phyloP scores from a whole-genome alignment of 441 rosid species.

The Pelargonium fulgidum region DNA sequence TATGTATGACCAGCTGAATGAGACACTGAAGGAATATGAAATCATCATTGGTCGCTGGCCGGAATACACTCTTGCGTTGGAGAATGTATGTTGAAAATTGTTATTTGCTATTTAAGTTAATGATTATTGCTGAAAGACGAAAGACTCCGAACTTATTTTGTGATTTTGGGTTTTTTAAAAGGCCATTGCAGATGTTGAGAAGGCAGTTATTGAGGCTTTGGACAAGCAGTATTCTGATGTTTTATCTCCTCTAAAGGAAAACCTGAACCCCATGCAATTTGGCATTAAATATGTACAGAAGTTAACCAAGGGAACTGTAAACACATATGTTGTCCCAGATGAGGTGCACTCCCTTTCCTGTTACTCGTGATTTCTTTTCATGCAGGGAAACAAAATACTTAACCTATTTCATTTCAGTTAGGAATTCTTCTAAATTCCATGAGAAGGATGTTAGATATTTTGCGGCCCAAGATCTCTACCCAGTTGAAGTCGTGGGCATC shows the following conservation, averaged over 20 bases:
- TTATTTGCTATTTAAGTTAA: not conserved
- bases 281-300: slow-evolving; percentile 89
- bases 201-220: slow-evolving; percentile 81
- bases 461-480: slow-evolving; percentile 59
- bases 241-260: slow-evolving; percentile 79
- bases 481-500: slow-evolving; percentile 66
- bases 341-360: slow-evolving; percentile 44
- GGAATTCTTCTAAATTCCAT: slow-evolving; percentile 80
- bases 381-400: slow-evolving; percentile 11
- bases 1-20: slow-evolving; percentile 75
- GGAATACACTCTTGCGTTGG: slow-evolving; percentile 79
- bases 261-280: slow-evolving; percentile 72
- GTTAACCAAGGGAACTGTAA: slow-evolving; percentile 71
- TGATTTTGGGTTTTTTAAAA: slow-evolving; percentile 23
- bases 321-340: slow-evolving; percentile 69
- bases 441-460: slow-evolving; percentile 66
- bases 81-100: slow-evolving; percentile 53
- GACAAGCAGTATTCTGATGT: slow-evolving; percentile 96
- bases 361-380: slow-evolving; percentile 9
- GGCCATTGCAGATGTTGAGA: slow-evolving; percentile 96
- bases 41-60: slow-evolving; percentile 95
- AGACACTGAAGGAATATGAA: slow-evolving; percentile 70
- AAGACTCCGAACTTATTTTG: slow-evolving; percentile 6
- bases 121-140: not conserved
- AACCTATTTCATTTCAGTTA: slow-evolving; percentile 36